These are phyloP conservation scores for Canavalia gladiata DNA, from an alignment of 306 rosid species.

Conservation along the genomic window DNA sequence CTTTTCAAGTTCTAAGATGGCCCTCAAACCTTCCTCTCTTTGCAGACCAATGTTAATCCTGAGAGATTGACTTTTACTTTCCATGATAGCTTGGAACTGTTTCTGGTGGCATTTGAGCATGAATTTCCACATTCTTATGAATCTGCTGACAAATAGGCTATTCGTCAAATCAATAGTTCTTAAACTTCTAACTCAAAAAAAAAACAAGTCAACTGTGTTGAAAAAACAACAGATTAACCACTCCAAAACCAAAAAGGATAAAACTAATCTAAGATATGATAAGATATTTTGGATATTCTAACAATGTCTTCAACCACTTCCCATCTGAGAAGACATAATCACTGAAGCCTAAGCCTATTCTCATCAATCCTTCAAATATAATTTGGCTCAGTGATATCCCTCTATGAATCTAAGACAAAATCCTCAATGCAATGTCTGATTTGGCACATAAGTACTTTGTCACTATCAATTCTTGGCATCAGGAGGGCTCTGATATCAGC, in stretches of 20 bases:
- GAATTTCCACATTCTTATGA: slow-evolving; percentile 94
- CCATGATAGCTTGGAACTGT: slow-evolving; percentile 94
- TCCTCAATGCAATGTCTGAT: slow-evolving; percentile 17
- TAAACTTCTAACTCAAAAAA: slow-evolving; percentile 10
- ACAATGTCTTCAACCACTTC: slow-evolving; percentile 11
- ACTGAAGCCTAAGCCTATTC: slow-evolving; percentile 31
- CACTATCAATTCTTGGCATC: not conserved
- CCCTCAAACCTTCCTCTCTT: slow-evolving; percentile 86
- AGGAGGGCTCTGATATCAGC: slow-evolving; percentile 18
- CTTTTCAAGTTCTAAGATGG: slow-evolving; percentile 86
- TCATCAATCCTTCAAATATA: slow-evolving; percentile 27
- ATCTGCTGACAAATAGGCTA: slow-evolving; percentile 64
- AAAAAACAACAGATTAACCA: slow-evolving; percentile 9
- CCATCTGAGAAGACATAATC: slow-evolving; percentile 39
- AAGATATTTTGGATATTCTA: no score
- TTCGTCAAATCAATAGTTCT: slow-evolving; percentile 40
- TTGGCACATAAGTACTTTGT: slow-evolving; percentile 7
- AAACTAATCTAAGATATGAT: not conserved
- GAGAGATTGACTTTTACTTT: slow-evolving; percentile 79
- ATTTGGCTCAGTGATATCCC: slow-evolving; percentile 3
- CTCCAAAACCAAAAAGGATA: slow-evolving; percentile 24
- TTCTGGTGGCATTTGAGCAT: slow-evolving; percentile 94
- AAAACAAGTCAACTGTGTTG: slow-evolving; percentile 32
- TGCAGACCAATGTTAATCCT: slow-evolving; percentile 65
- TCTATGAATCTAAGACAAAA: slow-evolving; percentile 24